Evolutionary conservation across 768 basidiomycete genomes (phyloP).

Genomic region (Lentinula boryana): DNA sequence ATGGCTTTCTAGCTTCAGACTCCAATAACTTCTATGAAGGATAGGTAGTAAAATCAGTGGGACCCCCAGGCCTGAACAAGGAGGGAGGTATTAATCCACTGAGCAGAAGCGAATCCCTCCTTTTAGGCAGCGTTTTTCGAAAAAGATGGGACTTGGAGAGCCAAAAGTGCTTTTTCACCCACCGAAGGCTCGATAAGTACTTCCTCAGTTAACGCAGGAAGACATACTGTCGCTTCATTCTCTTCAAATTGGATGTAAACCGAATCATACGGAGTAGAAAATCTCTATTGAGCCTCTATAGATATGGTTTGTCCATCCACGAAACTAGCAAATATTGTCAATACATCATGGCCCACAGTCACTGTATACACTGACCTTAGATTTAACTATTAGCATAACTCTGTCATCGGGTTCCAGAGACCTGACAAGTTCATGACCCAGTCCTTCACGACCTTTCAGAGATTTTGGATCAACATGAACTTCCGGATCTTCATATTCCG

Average conservation of each 20-base stretch:
- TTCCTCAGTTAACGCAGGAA: too few species aligned
- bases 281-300: neutral
- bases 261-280: neutral
- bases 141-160: too few species aligned
- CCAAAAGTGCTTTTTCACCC: too few species aligned
- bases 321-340: neutral
- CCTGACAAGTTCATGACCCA: conserved; percentile 1
- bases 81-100: neutral
- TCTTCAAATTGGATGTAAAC: too few species aligned
- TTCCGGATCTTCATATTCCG: neutral
- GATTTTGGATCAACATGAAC: neutral
- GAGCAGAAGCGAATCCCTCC: neutral
- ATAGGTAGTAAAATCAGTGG: too few species aligned
- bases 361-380: neutral
- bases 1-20: neutral
- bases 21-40: neutral
- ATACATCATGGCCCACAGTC: neutral
- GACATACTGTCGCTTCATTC: too few species aligned
- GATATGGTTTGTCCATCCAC: neutral
- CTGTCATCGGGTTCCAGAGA: neutral
- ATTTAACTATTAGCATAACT: conserved; percentile 1
- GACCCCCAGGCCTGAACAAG: neutral
- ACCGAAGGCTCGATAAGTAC: too few species aligned
- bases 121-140: too few species aligned
- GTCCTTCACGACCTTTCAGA: neutral